Conservation (phyloP, 495 filamentous ascomycete species). For the Pseudevernia furfuracea region DNA sequence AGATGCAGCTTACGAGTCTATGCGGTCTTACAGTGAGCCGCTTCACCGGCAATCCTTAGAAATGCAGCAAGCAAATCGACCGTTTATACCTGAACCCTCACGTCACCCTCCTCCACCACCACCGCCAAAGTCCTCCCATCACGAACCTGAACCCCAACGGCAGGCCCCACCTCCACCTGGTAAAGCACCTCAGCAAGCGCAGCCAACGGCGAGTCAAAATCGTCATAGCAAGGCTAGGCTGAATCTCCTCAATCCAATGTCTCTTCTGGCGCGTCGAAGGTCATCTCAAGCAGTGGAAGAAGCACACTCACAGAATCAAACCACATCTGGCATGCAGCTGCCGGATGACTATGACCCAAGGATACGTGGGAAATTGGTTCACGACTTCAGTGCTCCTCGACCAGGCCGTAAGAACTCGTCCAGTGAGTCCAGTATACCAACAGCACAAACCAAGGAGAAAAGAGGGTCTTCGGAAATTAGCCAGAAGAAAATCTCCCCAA, state of each 20-base stretch:
- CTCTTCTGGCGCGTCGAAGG: constrained; percentile 51
- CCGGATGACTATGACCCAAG: constrained; percentile 74
- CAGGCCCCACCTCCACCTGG: constrained; percentile 18
- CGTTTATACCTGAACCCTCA: constrained; percentile 13
- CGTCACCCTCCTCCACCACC: constrained; percentile 23
- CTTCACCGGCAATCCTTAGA: constrained; percentile 12
- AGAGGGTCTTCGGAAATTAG: constrained; percentile 5
- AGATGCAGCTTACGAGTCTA: constrained; percentile 20
- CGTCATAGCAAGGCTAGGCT: constrained; percentile 50
- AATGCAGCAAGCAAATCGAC: neutral
- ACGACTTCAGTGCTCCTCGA: constrained; percentile 84
- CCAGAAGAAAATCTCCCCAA: constrained; percentile 16
- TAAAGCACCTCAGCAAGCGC: constrained; percentile 5
- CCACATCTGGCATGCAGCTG: constrained; percentile 47
- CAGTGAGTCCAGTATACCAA: constrained; percentile 11
- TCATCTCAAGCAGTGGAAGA: constrained; percentile 47
- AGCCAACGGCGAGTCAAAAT: constrained; percentile 13
- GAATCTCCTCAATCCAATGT: constrained; percentile 61
- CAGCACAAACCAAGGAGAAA: constrained; percentile 13
- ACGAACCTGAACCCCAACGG: constrained; percentile 10
- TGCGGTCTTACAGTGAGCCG: constrained; percentile 20
- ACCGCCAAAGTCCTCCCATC: constrained; percentile 8
- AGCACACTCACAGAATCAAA: constrained; percentile 39
- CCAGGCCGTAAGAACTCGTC: constrained; percentile 47
- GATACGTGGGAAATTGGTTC: constrained; percentile 75